phyloP scores from a whole-genome alignment of 768 basidiomycete species.

The Trametes sanguinea region DNA sequence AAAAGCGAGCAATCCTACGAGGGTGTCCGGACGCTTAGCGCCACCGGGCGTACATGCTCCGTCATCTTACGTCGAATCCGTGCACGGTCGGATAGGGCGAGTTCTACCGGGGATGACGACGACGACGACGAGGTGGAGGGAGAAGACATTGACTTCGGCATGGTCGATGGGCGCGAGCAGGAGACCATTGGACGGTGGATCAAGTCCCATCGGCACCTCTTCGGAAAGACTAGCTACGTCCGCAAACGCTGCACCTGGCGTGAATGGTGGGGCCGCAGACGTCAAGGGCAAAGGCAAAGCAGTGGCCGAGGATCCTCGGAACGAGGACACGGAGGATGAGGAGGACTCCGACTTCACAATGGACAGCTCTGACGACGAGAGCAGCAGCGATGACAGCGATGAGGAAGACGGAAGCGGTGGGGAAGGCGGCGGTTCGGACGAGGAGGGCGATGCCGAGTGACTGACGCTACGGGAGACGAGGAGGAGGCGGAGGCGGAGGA shows the following conservation, averaged over 20 bases:
- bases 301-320: constrained; percentile 19
- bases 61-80: constrained; percentile 45
- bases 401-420: constrained; percentile 38
- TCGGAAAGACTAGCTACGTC: constrained; percentile 42
- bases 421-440: constrained; percentile 34
- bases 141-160: constrained; percentile 66
- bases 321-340: constrained; percentile 34
- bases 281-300: constrained; percentile 16
- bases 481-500: constrained; percentile 43
- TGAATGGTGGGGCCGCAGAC: constrained; percentile 6
- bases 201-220: constrained; percentile 52
- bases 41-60: constrained; percentile 68
- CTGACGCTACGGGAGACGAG: constrained; percentile 35
- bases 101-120: constrained; percentile 27
- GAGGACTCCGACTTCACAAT: constrained; percentile 37
- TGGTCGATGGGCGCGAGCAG: constrained; percentile 72
- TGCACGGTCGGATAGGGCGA: constrained; percentile 29
- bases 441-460: constrained; percentile 34
- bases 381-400: constrained; percentile 28
- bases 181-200: constrained; percentile 69
- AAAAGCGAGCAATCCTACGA: constrained; percentile 47
- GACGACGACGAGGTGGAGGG: constrained; percentile 47
- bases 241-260: not conserved
- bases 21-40: constrained; percentile 51
- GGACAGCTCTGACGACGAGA: constrained; percentile 17